phyloP scores from a whole-genome alignment of 129 eudicot genomes.

The Kitagawia praeruptora region DNA sequence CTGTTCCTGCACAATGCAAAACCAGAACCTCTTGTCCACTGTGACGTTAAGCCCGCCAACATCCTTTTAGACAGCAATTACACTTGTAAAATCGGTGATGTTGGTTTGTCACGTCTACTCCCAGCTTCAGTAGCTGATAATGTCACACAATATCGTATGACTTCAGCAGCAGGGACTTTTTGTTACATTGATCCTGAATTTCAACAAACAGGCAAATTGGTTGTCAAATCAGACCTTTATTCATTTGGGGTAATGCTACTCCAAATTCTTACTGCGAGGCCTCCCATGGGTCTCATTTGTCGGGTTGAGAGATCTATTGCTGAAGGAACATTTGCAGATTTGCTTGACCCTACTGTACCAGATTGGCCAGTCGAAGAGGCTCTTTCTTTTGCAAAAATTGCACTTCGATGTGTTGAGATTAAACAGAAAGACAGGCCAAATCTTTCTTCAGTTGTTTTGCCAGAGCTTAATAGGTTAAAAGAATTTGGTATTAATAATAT shows the following conservation, averaged over 20 bases:
- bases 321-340: slow-evolving; percentile 13
- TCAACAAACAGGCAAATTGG: slow-evolving; percentile 32
- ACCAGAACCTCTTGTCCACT: slow-evolving; percentile 33
- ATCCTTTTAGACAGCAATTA: slow-evolving; percentile 24
- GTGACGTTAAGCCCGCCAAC: slow-evolving; percentile 32
- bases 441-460: slow-evolving; percentile 24
- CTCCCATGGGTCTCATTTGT: slow-evolving; percentile 26
- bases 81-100: slow-evolving; percentile 28
- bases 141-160: slow-evolving; percentile 22
- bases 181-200: slow-evolving; percentile 38
- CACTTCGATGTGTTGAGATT: slow-evolving; percentile 25
- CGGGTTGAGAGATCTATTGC: slow-evolving; percentile 20
- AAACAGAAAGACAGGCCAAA: slow-evolving; percentile 29
- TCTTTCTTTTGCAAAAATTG: slow-evolving; percentile 20
- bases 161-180: slow-evolving; percentile 30
- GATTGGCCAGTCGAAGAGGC: slow-evolving; percentile 31
- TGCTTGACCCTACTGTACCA: slow-evolving; percentile 22
- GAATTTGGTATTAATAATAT: slow-evolving; percentile 8
- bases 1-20: slow-evolving; percentile 21
- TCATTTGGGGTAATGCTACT: slow-evolving; percentile 23
- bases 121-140: slow-evolving; percentile 21
- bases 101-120: slow-evolving; percentile 24
- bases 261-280: slow-evolving; percentile 25
- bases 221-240: slow-evolving; percentile 25
- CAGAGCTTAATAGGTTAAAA: slow-evolving; percentile 25